Conservation (phyloP, 257 asterid genomes). For the Nicotiana tabacum region DNA sequence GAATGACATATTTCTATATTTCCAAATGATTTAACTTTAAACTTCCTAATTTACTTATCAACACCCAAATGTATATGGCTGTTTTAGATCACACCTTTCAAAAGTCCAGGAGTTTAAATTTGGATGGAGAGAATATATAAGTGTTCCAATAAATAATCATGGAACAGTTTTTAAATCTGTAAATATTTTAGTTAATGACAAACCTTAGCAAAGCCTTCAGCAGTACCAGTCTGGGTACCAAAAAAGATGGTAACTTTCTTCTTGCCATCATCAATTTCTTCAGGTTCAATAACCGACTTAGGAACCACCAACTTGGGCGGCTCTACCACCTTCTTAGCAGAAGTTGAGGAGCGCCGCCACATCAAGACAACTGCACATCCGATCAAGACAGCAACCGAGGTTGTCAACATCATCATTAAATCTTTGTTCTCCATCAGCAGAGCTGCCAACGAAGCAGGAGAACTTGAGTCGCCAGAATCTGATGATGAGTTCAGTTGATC, state of each 20-base stretch:
- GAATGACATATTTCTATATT: too few species aligned
- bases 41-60: too few species aligned
- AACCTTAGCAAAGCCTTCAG: slow-evolving; percentile 99
- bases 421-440: slow-evolving; percentile 76
- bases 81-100: too few species aligned
- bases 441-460: slow-evolving; percentile 43
- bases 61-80: too few species aligned
- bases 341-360: slow-evolving; percentile 65
- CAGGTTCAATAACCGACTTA: slow-evolving; percentile 46
- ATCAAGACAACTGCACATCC: slow-evolving; percentile 57
- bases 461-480: slow-evolving; percentile 27
- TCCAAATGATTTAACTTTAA: too few species aligned
- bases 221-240: slow-evolving; percentile 98
- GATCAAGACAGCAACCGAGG: slow-evolving; percentile 67
- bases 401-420: slow-evolving; percentile 62
- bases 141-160: background rate
- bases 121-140: background rate
- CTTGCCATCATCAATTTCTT: slow-evolving; percentile 76
- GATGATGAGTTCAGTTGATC: slow-evolving; percentile 61
- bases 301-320: slow-evolving; percentile 44
- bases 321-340: slow-evolving; percentile 43
- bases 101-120: too few species aligned
- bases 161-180: background rate
- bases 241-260: slow-evolving; percentile 76
- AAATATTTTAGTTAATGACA: background rate